Base-by-base conservation (phyloP, 148 eudicot species). In the Arbutus unedo region DNA sequence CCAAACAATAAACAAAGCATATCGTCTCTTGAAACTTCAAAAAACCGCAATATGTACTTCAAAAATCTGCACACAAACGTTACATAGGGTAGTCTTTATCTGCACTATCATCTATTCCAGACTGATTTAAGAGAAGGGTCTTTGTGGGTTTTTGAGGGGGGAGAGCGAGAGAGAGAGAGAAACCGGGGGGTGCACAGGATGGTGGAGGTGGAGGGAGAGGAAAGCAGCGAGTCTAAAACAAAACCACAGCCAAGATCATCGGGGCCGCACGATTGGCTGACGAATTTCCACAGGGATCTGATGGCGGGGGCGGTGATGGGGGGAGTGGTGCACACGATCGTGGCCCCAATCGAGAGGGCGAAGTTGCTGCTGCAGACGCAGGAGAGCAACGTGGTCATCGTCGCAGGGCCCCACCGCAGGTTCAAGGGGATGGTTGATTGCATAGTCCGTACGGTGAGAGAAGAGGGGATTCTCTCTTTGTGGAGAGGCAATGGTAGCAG, bases 401-500 rank as follows among this genome's bases (percentile, higher is more conserved):
- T 92, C 57, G 81, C 82, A 6, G 94, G 94, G 47, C 85, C 87
- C n/a, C 97, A 90, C 47, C 67, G 92, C 76, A 91, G 94, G 79
- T 93, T 93, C 81, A 94, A 92, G 88, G 99, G 99, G 10, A 94
- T 96, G 99, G 3, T 92, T 59, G 99, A 96, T 86, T 92, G 97
- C 66, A 89, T 96, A 49, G 43, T 82, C 25, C 87, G 92, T 11
- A 92, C 91, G 47, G 92, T 92, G 10, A 82, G 87, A 47, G 93
- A 96, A 71, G 99, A 96, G 79, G 99, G 98, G 4, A 73, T 93
- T 80, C 68, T 92, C 3, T 94, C 95, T 44, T 89, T 96, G 38
- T 94, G 99, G 97, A 94, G 99, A 83, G 98, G 99, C 31, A 96
- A 96, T 90, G 97, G 94, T 0, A 94, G 92, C 81, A 92, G 99